Evolutionary conservation across 1,284 basidiomycete genomes (phyloP).

Genomic region (Puccinia brachypodii): DNA sequence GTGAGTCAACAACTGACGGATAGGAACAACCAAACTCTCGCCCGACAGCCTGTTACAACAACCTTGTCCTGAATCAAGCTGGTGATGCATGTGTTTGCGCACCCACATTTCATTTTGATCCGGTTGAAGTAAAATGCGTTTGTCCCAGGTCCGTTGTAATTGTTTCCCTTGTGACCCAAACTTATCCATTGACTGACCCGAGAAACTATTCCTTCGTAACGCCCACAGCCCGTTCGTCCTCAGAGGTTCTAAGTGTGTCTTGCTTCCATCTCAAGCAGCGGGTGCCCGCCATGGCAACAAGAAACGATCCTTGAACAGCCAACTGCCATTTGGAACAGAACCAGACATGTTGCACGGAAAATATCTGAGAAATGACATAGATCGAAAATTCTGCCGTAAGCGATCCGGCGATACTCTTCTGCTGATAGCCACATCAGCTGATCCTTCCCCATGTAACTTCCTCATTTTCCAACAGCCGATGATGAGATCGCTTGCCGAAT

Average conservation of each 20-base stretch:
- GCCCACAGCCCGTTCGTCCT: slow-evolving; percentile 35
- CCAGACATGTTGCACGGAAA: slow-evolving; percentile 32
- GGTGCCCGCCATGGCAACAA: slow-evolving; percentile 8
- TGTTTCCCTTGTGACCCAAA: not conserved
- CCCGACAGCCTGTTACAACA: slow-evolving; percentile 34
- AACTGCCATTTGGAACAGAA: not conserved
- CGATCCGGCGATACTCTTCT: not conserved
- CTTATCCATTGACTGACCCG: not conserved
- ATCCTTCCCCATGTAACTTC: not conserved
- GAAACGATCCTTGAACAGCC: slow-evolving; percentile 13
- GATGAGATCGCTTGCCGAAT: slow-evolving; percentile 35
- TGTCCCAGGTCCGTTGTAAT: slow-evolving; percentile 3
- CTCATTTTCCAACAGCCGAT: not conserved
- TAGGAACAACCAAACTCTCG: not conserved
- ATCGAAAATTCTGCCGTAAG: slow-evolving; percentile 25
- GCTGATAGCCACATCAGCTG: not conserved
- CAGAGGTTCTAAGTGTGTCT: slow-evolving; percentile 27
- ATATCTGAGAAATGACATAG: slow-evolving; percentile 8
- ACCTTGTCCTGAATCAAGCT: slow-evolving; percentile 12
- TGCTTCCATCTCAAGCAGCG: slow-evolving; percentile 34
- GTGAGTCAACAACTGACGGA: not conserved
- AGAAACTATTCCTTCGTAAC: not conserved
- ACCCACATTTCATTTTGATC: slow-evolving; percentile 33
- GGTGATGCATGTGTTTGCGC: slow-evolving; percentile 34
- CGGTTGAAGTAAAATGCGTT: slow-evolving; percentile 13